A percentile compares a stretch with the other conserved stretches of the same genome.
Evolutionary conservation across 345 rosid species (phyloP).

Genomic region (Microcos paniculata): DNA sequence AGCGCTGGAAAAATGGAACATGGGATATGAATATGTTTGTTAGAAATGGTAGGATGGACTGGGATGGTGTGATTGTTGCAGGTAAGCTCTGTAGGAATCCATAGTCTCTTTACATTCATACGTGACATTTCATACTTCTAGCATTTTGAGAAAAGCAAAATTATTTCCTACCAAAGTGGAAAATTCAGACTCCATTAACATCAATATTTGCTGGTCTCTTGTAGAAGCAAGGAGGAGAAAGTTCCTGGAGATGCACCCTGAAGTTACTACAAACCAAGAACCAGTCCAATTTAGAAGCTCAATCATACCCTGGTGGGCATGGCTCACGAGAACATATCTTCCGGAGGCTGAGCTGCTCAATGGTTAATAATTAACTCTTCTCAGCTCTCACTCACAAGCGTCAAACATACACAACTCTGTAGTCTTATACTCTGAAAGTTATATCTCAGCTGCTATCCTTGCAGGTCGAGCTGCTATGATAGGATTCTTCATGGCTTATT

Average conservation of each 20-base stretch:
- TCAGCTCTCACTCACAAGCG: not conserved
- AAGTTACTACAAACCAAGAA: constrained; percentile 43
- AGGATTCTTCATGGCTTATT: constrained; percentile 46
- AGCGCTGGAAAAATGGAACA: constrained; percentile 50
- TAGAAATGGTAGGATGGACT: constrained; percentile 46
- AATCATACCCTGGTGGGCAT: constrained; percentile 65
- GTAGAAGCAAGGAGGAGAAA: constrained; percentile 63
- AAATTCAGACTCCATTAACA: not conserved
- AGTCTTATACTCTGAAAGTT: not conserved
- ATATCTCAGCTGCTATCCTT: not conserved
- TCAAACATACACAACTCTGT: not conserved
- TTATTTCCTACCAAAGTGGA: not conserved
- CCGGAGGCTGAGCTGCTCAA: constrained; percentile 53
- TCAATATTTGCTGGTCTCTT: constrained; percentile 6
- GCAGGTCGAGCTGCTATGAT: constrained; percentile 63
- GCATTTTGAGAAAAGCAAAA: not conserved
- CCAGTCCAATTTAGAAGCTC: constrained; percentile 54
- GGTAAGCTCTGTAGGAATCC: constrained; percentile 21
- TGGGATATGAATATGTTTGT: constrained; percentile 62
- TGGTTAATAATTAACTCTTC: constrained; percentile 21
- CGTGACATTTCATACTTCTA: not conserved
- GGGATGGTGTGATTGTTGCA: constrained; percentile 50
- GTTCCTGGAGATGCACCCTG: constrained; percentile 45
- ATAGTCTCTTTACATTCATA: not conserved
- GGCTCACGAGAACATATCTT: constrained; percentile 47